Conservation (phyloP, 768 basidiomycete species). For the Mycena rosella region DNA sequence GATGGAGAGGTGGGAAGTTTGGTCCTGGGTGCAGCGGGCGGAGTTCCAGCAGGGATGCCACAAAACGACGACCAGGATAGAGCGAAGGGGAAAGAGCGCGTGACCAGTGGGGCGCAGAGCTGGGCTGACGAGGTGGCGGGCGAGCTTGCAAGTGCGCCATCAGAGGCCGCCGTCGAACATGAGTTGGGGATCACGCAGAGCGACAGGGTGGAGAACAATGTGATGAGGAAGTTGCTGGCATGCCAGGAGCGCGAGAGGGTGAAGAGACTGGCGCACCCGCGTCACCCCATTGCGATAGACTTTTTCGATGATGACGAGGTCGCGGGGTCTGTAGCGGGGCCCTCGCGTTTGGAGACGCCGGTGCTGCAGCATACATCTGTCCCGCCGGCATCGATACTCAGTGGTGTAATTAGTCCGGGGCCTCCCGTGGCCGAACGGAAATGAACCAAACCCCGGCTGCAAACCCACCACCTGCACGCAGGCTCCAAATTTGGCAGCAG, state of each 20-base stretch:
- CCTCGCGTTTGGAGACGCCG: neutral
- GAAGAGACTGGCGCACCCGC: neutral
- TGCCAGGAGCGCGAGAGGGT: neutral
- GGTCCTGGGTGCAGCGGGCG: too few species aligned
- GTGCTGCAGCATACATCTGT: neutral
- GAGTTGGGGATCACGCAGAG: too few species aligned
- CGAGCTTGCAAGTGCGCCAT: too few species aligned
- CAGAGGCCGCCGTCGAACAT: too few species aligned
- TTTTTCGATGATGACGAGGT: neutral
- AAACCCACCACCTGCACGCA: slow-evolving; percentile 39
- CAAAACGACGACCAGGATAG: too few species aligned
- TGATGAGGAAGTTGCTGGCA: neutral
- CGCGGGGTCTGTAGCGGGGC: neutral
- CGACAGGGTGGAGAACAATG: neutral
- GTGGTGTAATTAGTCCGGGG: too few species aligned
- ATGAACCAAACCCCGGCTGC: slow-evolving; percentile 14
- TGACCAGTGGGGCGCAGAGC: too few species aligned
- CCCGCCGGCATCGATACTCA: neutral
- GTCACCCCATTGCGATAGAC: neutral
- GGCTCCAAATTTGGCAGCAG: slow-evolving; percentile 36
- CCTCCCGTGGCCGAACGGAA: neutral
- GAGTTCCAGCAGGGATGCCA: too few species aligned
- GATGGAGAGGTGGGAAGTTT: too few species aligned
- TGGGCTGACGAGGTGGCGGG: too few species aligned
- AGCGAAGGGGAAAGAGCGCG: too few species aligned